These are phyloP conservation scores for Thraustotheca clavata DNA, from an alignment of 352 stramenopile genomes.

Conservation along the genomic window DNA sequence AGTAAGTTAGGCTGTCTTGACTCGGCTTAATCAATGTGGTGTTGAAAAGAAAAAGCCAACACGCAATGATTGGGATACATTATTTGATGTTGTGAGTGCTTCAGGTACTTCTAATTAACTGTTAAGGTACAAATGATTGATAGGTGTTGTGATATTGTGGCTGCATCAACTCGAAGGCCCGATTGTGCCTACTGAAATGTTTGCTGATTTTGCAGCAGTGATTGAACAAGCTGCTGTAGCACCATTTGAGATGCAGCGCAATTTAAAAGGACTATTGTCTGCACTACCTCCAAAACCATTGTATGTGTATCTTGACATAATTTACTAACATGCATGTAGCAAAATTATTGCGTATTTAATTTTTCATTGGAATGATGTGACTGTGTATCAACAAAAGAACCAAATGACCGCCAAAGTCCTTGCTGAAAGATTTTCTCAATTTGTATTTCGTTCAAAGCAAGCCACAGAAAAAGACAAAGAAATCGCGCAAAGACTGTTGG, in stretches of 20 bases:
- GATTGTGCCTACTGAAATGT: conserved; percentile 55
- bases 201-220: conserved; percentile 42
- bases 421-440: conserved; percentile 40
- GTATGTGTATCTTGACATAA: conserved; percentile 41
- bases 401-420: conserved; percentile 51
- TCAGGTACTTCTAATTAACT: conserved; percentile 19
- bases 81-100: conserved; percentile 48
- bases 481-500: conserved; percentile 32
- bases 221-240: conserved; percentile 32
- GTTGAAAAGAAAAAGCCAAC: conserved; percentile 33
- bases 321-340: conserved; percentile 8
- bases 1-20: conserved; percentile 24
- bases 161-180: conserved; percentile 56
- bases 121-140: background rate
- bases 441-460: conserved; percentile 37
- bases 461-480: background rate
- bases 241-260: conserved; percentile 44
- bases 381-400: conserved; percentile 68
- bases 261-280: conserved; percentile 50
- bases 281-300: conserved; percentile 54
- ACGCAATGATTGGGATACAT: conserved; percentile 48
- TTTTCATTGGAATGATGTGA: conserved; percentile 77
- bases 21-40: conserved; percentile 59
- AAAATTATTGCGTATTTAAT: conserved; percentile 62
- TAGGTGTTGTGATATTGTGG: conserved; percentile 51